Conservation (phyloP, 176 grass and related monocot genomes). For the Aegilops speltoides region DNA sequence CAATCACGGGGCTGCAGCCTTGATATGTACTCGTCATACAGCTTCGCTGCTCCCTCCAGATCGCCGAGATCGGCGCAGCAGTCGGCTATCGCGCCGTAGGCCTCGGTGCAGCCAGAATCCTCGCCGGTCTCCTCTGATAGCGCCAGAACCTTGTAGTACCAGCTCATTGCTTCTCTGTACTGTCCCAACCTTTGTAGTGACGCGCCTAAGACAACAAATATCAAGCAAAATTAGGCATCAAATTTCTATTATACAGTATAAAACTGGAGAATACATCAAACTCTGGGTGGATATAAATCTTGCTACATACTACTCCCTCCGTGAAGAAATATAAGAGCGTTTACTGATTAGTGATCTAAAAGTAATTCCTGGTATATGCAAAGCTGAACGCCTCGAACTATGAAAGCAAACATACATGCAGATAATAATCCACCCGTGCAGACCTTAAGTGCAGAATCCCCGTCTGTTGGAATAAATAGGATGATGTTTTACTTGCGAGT, state of each 20-base stretch:
- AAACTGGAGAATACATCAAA: background rate
- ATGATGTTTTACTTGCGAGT: background rate
- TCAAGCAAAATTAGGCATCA: background rate
- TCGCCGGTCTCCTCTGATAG: constrained; percentile 56
- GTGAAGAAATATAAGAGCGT: no score
- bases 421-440: background rate
- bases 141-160: constrained; percentile 57
- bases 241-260: background rate
- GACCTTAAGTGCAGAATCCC: background rate
- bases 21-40: constrained; percentile 73
- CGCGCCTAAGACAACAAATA: constrained; percentile 32
- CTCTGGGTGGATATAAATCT: background rate
- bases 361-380: background rate
- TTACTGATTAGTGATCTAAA: background rate
- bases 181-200: constrained; percentile 55
- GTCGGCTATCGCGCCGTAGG: constrained; percentile 71
- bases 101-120: constrained; percentile 65
- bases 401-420: background rate
- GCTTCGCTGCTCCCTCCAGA: constrained; percentile 51
- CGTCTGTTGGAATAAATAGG: background rate
- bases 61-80: constrained; percentile 68
- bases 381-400: background rate
- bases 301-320: background rate
- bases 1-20: constrained; percentile 38
- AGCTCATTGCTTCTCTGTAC: constrained; percentile 62